Conservation (phyloP, 768 basidiomycete species). For the Pulveroboletus sp. region DNA sequence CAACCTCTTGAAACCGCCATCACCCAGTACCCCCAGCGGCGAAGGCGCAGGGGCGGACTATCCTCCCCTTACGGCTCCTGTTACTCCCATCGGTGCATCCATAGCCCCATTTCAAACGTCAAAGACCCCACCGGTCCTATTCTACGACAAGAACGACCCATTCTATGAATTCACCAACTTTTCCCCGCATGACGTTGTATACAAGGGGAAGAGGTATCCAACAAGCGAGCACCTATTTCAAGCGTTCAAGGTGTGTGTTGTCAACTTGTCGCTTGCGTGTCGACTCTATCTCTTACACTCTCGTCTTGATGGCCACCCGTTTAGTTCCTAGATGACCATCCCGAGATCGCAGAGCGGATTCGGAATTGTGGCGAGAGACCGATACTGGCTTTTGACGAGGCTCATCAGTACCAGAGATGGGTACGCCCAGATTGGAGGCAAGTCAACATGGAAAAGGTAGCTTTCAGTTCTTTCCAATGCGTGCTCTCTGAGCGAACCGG, state of each 20-base stretch:
- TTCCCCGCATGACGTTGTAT: slow-evolving; percentile 58
- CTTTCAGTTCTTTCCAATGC: not conserved
- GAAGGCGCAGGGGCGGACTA: slow-evolving; percentile 19
- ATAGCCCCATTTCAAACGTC: slow-evolving; percentile 24
- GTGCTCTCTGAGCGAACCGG: not conserved
- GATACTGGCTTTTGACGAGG: slow-evolving; percentile 62
- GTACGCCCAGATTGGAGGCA: slow-evolving; percentile 64
- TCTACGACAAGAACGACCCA: slow-evolving; percentile 60
- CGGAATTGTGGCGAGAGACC: slow-evolving; percentile 59
- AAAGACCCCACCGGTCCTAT: slow-evolving; percentile 42
- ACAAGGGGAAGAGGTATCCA: slow-evolving; percentile 61
- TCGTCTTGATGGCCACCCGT: not conserved
- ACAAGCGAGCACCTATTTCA: slow-evolving; percentile 79
- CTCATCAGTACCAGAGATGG: slow-evolving; percentile 57
- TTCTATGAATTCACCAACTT: slow-evolving; percentile 75
- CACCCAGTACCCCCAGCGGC: slow-evolving; percentile 1
- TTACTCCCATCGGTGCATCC: slow-evolving; percentile 25
- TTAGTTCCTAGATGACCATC: slow-evolving; percentile 57
- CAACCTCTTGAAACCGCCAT: slow-evolving; percentile 13
- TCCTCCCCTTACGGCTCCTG: slow-evolving; percentile 31
- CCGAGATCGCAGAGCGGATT: slow-evolving; percentile 64
- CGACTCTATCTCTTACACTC: not conserved
- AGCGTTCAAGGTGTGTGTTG: slow-evolving; percentile 53
- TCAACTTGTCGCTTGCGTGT: not conserved
- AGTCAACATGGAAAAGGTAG: slow-evolving; percentile 62